Percentiles rank a stretch among this genome's conserved stretches.
phyloP scores from a whole-genome alignment of 371 early-diverging fungal species.

The Mucor sp. region DNA sequence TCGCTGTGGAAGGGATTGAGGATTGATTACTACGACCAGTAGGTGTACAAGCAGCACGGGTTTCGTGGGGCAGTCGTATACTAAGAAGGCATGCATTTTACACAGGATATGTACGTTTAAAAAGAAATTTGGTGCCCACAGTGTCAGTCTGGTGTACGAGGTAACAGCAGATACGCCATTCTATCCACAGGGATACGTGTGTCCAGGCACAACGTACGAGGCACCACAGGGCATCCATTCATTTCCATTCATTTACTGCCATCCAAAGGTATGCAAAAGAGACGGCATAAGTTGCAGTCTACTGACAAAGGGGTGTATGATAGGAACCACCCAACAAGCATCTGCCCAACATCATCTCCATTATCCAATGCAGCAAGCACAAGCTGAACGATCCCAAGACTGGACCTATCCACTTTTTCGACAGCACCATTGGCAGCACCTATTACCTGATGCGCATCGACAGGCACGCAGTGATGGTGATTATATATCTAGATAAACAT shows the following conservation, averaged over 20 bases:
- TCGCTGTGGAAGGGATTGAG: constrained; percentile 60
- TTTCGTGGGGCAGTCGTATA: background rate
- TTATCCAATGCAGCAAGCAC: constrained; percentile 57
- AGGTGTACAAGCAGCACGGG: constrained; percentile 14
- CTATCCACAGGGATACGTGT: constrained; percentile 57
- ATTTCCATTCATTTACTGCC: constrained; percentile 68
- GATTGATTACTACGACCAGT: constrained; percentile 61
- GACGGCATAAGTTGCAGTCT: too few species aligned
- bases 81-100: background rate
- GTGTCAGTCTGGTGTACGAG: constrained; percentile 60
- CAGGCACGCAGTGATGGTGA: constrained; percentile 56
- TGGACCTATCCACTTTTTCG: constrained; percentile 54
- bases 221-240: constrained; percentile 67
- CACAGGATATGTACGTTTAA: constrained; percentile 57
- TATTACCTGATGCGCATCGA: constrained; percentile 65
- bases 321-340: constrained; percentile 63
- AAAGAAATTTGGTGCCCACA: constrained; percentile 55
- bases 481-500: constrained; percentile 64
- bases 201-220: constrained; percentile 52
- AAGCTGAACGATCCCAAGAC: constrained; percentile 48
- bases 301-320: background rate
- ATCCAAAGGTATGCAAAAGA: constrained; percentile 55
- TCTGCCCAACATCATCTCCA: constrained; percentile 65
- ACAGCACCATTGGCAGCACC: constrained; percentile 56
- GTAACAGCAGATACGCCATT: constrained; percentile 53